Evolutionary conservation across 495 filamentous ascomycete species (phyloP).

Genomic region (Immersiella caudata): DNA sequence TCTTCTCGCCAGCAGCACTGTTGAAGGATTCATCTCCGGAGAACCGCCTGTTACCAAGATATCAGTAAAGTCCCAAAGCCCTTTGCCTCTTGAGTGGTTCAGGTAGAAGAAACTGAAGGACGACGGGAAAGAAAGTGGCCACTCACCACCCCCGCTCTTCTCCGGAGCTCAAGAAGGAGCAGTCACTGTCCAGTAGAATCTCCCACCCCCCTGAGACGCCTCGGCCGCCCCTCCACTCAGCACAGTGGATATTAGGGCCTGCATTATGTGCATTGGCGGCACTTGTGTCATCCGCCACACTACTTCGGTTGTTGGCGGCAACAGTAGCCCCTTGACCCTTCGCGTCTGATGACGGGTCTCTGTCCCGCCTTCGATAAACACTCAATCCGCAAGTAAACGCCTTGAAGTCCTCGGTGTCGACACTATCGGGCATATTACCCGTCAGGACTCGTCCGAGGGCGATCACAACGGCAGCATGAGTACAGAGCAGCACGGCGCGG

Average conservation of each 20-base stretch:
- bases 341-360: neutral
- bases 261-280: conserved; percentile 35
- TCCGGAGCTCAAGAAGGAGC: conserved; percentile 70
- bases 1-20: conserved; percentile 12
- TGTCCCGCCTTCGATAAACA: conserved; percentile 46
- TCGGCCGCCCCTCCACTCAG: conserved; percentile 62
- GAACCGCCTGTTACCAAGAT: conserved; percentile 60
- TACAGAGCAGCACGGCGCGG: conserved; percentile 75
- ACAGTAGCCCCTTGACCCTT: neutral
- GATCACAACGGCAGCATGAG: conserved; percentile 90
- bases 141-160: conserved; percentile 90
- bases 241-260: conserved; percentile 34
- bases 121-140: conserved; percentile 16
- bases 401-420: conserved; percentile 73
- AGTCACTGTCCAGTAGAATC: conserved; percentile 78
- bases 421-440: conserved; percentile 69
- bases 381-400: conserved; percentile 85
- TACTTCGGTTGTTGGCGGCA: neutral
- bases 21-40: conserved; percentile 73
- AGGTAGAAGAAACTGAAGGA: conserved; percentile 8
- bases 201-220: conserved; percentile 83
- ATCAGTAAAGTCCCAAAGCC: neutral
- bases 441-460: conserved; percentile 81
- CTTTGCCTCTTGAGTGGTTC: neutral
- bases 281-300: neutral